A percentile compares a stretch with the other conserved stretches of the same genome.
phyloP scores from a whole-genome alignment of 768 basidiomycete species.

The Zangia roseola region DNA sequence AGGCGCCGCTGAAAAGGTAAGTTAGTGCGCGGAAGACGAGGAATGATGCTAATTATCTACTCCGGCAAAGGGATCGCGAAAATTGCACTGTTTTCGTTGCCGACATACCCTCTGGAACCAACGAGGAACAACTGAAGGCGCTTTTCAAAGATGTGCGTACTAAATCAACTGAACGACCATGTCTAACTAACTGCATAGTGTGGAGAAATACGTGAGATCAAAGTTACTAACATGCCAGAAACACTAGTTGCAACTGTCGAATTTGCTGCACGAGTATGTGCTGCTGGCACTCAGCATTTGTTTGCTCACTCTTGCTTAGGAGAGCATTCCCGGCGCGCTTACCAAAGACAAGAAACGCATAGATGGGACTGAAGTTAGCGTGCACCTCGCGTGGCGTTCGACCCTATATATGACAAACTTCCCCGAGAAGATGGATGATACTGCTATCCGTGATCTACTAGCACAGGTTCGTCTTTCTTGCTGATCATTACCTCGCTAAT shows the following conservation, averaged over 20 bases:
- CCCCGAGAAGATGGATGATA: conserved; percentile 80
- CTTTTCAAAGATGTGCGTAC: conserved; percentile 84
- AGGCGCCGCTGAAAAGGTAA: conserved; percentile 59
- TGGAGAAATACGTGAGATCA: conserved; percentile 82
- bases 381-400: conserved; percentile 90
- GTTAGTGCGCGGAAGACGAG: background rate
- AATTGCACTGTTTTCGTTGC: conserved; percentile 89
- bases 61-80: conserved; percentile 80
- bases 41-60: background rate
- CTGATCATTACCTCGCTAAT: background rate
- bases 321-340: conserved; percentile 79
- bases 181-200: conserved; percentile 55
- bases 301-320: conserved; percentile 40
- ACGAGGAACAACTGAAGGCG: conserved; percentile 62
- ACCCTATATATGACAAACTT: conserved; percentile 97
- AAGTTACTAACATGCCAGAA: conserved; percentile 61
- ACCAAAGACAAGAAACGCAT: conserved; percentile 95
- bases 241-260: conserved; percentile 83
- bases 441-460: conserved; percentile 72
- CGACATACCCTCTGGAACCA: conserved; percentile 54
- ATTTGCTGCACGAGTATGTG: conserved; percentile 58
- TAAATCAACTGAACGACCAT: background rate
- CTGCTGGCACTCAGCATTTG: background rate
- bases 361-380: conserved; percentile 70
- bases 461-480: conserved; percentile 51